These are phyloP conservation scores for Chrysoporthe puriensis DNA, from an alignment of 2,329 filamentous ascomycete species.

Conservation along the genomic window DNA sequence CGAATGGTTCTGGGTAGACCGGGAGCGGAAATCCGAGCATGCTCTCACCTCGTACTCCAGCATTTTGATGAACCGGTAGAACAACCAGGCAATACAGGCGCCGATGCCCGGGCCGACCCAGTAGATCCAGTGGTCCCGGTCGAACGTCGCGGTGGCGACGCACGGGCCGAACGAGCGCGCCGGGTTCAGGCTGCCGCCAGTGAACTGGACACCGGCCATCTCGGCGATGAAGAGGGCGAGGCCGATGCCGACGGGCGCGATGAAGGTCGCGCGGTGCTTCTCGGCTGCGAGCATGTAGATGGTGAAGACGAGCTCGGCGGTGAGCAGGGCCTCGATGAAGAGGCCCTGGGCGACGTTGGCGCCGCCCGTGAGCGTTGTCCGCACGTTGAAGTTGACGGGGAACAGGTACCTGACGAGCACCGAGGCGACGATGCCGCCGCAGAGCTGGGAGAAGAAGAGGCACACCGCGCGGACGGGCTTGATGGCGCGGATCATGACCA, in stretches of 20 bases:
- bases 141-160: constrained; percentile 46
- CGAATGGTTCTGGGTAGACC: too few species aligned
- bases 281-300: constrained; percentile 58
- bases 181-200: constrained; percentile 40
- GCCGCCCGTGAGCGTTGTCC: constrained; percentile 45
- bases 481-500: constrained; percentile 55
- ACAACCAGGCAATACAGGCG: constrained; percentile 41
- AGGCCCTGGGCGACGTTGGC: constrained; percentile 49
- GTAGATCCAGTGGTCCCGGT: constrained; percentile 50
- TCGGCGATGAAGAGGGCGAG: constrained; percentile 50
- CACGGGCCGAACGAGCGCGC: constrained; percentile 44
- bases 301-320: constrained; percentile 51
- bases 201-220: constrained; percentile 51
- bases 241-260: constrained; percentile 53
- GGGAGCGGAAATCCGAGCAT: too few species aligned
- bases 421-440: constrained; percentile 49
- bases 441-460: constrained; percentile 55
- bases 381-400: constrained; percentile 47
- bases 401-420: constrained; percentile 48
- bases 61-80: constrained; percentile 47
- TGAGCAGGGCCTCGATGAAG: constrained; percentile 54
- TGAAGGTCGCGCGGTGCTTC: constrained; percentile 51
- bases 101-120: constrained; percentile 43
- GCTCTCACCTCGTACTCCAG: constrained; percentile 42
- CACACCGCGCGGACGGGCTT: constrained; percentile 48